Base-by-base conservation (phyloP, 305 asterid genomes). In the Fraxinus sp. region DNA sequence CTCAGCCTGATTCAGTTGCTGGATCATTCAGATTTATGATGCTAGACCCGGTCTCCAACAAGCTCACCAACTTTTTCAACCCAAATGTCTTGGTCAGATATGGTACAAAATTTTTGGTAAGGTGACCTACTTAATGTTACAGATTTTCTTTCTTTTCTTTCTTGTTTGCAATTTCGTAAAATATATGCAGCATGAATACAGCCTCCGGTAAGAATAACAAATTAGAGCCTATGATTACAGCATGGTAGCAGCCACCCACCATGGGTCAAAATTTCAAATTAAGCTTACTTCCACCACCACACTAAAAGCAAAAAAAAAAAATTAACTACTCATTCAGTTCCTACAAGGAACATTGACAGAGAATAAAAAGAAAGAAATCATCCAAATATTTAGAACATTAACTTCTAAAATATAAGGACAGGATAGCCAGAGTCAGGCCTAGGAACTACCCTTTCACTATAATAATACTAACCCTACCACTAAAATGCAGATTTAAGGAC, bases 401-500 rank as follows among this genome's bases (percentile, higher is more conserved):
- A 35, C 28, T 32, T 73, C 72, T 18, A 55, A 79, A 35, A 73
- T 20, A 7, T 7, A 70, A 70, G 39, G 75, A 70, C 22, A 30
- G 41, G 75, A 30, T 70, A 14, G 75, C 75, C 41, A 30, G 3
- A 70, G 39, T 30, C 41, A 70, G 41, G 75, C 16, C 39, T 4
- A 13, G 75, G 36, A 70, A 30, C 75, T 35, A 68, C 41, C 35
- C 36, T 22, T 22, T 30, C 39, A 70, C 75, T 28, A 30, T 39
- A 62, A 78, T 83, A 44, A 52, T 35, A 55, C 78, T 32, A 49
- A 82, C 44, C 71, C 64, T 37, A 77, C 24, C 57, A 81, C 35
- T 36, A 72, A 24, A 13, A 24, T 59, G 11, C 49, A 77, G 68
- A 68, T 62, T 44, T 44, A 59, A 64, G 3, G 13, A 44, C 9